These are phyloP conservation scores for Parasitella parasitica DNA, from an alignment of 371 early-diverging fungal species.

Conservation along the genomic window DNA sequence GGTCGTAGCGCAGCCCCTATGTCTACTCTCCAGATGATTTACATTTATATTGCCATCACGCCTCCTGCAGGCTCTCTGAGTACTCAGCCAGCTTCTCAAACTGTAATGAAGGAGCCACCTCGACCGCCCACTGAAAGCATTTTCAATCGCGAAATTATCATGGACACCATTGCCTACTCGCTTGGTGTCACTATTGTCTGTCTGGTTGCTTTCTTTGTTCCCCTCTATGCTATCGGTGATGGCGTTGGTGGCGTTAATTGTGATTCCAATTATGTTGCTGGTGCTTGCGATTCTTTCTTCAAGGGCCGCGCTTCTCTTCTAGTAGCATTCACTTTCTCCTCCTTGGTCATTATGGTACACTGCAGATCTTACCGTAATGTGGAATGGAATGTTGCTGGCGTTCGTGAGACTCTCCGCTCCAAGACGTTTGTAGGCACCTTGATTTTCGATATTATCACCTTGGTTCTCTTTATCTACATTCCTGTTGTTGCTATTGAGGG, in stretches of 20 bases:
- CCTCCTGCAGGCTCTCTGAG: conserved; percentile 83
- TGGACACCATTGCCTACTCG: conserved; percentile 32
- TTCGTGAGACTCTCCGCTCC: conserved; percentile 46
- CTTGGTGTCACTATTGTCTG: conserved; percentile 59
- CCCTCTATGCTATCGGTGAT: conserved; percentile 52
- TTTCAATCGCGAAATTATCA: conserved; percentile 43
- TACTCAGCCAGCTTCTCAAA: conserved; percentile 75
- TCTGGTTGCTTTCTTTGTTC: conserved; percentile 57
- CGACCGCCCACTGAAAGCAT: conserved; percentile 73
- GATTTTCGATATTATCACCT: conserved; percentile 44
- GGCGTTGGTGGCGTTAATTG: conserved; percentile 65
- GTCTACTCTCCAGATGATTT: conserved; percentile 38
- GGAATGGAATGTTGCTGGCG: conserved; percentile 50
- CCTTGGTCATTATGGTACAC: conserved; percentile 65
- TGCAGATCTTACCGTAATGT: conserved; percentile 63
- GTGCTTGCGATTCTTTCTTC: conserved; percentile 64
- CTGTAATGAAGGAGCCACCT: conserved; percentile 83
- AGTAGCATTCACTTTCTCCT: conserved; percentile 54
- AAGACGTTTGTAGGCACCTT: conserved; percentile 52
- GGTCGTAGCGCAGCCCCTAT: conserved; percentile 67
- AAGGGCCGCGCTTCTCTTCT: conserved; percentile 68
- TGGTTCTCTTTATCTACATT: conserved; percentile 66
- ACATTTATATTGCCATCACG: conserved; percentile 35
- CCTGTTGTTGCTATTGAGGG: conserved; percentile 63
- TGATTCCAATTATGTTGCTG: conserved; percentile 53